A percentile compares a stretch with the other conserved stretches of the same genome.
Conservation (phyloP, 1,139 yeast genomes). For the Kodamaea suecica region DNA sequence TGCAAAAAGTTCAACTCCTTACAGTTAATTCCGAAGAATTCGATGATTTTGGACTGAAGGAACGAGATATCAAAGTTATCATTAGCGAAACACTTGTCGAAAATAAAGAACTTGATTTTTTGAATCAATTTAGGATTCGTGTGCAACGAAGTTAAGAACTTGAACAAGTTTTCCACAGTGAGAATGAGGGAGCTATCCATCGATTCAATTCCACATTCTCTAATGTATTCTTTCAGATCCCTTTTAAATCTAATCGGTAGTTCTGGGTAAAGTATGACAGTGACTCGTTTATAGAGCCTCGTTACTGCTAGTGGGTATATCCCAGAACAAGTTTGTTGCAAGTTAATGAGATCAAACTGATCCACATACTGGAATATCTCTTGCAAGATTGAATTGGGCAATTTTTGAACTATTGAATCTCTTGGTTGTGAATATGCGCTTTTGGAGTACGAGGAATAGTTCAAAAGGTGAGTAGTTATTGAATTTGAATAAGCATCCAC, state of each 20-base stretch:
- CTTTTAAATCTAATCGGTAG: constrained; percentile 22
- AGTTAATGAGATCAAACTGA: constrained; percentile 32
- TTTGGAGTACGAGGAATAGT: background rate
- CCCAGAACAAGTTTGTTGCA: constrained; percentile 24
- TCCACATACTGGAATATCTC: constrained; percentile 21
- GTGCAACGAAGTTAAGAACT: constrained; percentile 22
- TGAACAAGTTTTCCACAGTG: constrained; percentile 16
- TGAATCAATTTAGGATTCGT: constrained; percentile 21
- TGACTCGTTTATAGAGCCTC: constrained; percentile 30
- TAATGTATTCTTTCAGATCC: constrained; percentile 19
- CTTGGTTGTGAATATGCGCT: background rate
- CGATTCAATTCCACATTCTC: constrained; percentile 29
- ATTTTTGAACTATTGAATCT: constrained; percentile 1
- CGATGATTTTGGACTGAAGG: constrained; percentile 26
- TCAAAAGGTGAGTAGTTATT: background rate
- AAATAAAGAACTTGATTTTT: constrained; percentile 29
- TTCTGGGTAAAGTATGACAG: constrained; percentile 31
- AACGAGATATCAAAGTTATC: constrained; percentile 14
- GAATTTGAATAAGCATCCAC: background rate
- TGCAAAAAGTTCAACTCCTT: constrained; percentile 31
- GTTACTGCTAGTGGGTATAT: constrained; percentile 24
- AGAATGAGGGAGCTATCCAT: constrained; percentile 35
- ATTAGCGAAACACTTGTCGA: constrained; percentile 32
- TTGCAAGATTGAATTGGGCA: constrained; percentile 17
- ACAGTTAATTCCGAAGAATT: constrained; percentile 28